Evolutionary conservation across 108 stramenopile genomes (phyloP), one percentile per base, ranked within the genome.

Genomic region (Cyclotella baltica): DNA sequence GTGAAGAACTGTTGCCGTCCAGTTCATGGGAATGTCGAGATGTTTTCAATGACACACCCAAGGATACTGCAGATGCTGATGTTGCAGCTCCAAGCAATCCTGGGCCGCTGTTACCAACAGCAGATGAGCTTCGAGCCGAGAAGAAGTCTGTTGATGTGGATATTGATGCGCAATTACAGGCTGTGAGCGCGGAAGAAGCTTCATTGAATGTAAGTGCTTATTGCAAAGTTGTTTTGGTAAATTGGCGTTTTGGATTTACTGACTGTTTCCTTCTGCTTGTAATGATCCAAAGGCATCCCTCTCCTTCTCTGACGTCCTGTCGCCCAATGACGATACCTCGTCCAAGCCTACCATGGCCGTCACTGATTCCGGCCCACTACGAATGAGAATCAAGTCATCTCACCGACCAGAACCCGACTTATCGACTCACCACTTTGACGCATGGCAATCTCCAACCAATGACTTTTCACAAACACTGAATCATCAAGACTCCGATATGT

Each of bases 371-470:
- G 72, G 79, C 16, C 79, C 79, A 46, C 58, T 80, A 15, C 31
- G 79, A 51, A 73, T 73, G 79, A 73, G 79, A 52, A 61, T 73
- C 28, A 80, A 80, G 67, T 19, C 66, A 15, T 35, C 61, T 36
- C 35, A 29, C 8, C 31, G 61, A 23, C 46, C 56, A 19, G 59
- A 68, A 29, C 38, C 58, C 0, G 79, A 80, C 46, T 59, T 72
- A 15, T 80, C 79, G 19, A 80, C 79, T 23, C 79, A 73, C 67
- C 79, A 80, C 61, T 80, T 80, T 30, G 79, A 80, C 68, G 47
- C 72, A 36, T 80, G 79, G 79, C 67, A 73, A 62, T 80, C 79
- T 33, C 79, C 79, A 62, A 35, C 27, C 15, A 62, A 37, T 37
- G 35, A 62, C 16, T 20, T 37, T 15, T 62, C 61, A 13, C 61